Conservation (phyloP, 2,329 filamentous ascomycete genomes). For the Magnaporthiopsis rhizophila region DNA sequence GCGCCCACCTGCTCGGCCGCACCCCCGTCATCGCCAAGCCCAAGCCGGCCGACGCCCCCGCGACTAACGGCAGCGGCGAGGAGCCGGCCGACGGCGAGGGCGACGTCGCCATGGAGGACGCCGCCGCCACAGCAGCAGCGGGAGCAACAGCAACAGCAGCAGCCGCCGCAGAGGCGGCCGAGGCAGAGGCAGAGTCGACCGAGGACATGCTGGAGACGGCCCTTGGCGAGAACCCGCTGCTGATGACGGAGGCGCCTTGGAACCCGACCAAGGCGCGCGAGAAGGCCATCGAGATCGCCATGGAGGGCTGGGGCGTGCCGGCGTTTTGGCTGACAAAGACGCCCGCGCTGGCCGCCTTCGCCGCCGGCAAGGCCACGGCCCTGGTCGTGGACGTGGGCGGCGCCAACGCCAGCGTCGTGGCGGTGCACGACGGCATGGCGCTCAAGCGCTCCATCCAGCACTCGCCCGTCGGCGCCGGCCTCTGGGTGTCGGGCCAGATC, state of each 20-base stretch:
- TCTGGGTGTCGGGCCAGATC: constrained; percentile 85
- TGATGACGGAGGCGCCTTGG: constrained; percentile 94
- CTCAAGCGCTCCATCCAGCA: constrained; percentile 83
- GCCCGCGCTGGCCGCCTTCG: constrained; percentile 84
- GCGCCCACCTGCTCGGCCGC: constrained; percentile 50
- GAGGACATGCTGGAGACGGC: constrained; percentile 59
- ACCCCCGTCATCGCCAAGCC: constrained; percentile 3
- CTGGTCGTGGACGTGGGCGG: constrained; percentile 90
- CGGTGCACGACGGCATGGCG: constrained; percentile 90
- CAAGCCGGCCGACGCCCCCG: not conserved
- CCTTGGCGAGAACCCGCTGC: constrained; percentile 78
- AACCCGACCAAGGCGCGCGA: constrained; percentile 82
- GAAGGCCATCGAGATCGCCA: constrained; percentile 90
- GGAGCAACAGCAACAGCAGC: constrained; percentile 47
- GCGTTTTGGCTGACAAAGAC: constrained; percentile 90
- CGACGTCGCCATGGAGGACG: constrained; percentile 51
- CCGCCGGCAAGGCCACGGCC: constrained; percentile 85
- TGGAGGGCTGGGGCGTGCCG: constrained; percentile 93
- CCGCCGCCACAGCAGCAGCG: constrained; percentile 40
- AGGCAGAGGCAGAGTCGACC: constrained; percentile 39
- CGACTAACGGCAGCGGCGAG: constrained; percentile 32
- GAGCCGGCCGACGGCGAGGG: constrained; percentile 65
- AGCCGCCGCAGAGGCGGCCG: constrained; percentile 51
- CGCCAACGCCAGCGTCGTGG: constrained; percentile 79
- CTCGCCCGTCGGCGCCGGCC: constrained; percentile 68